Base-by-base conservation (phyloP, 2,329 filamentous ascomycete genomes). In the Colletotrichum higginsianum region DNA sequence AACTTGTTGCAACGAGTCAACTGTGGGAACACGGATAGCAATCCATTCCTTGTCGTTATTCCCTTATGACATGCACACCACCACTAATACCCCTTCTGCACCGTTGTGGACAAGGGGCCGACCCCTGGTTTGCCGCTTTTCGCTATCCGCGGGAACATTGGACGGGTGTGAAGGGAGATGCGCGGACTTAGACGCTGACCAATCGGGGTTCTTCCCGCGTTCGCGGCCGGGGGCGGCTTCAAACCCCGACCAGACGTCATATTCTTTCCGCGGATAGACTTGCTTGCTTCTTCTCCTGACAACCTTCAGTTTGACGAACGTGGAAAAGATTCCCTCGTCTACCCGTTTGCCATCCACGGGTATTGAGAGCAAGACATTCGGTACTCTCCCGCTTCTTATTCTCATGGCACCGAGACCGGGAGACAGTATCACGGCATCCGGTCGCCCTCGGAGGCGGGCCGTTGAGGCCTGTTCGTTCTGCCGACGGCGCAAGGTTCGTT, bases 381-480 rank as follows among this genome's bases (percentile, higher is more conserved):
- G 26, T 16, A 44, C 47, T 40, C 53, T 49, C 23, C 26, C 26
- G n/a, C 12, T 0, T 61, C 42, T 30, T 18, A 12, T 52, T 21
- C 15, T 6, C 15, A 70, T 70, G 67, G 62, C 47, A 42, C 49
- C 55, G 49, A 60, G 18, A 46, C n/a, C 55, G 47, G 56, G 56
- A 35, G 55, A 61, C 30, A 44, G 35, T 9, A 40, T 21, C 21
- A 66, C 62, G 21, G 67, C 53, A n/a, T 38, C 62, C 46, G 62
- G 71, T 16, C 76, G 76, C 23, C 68, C 74, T 55, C 78, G 77
- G 26, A 72, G 77, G 35, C 74, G 78, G 30, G 77, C 78, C n/a
- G 71, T 73, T 3, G 76, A 79, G 60, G 79, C 79, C 4, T 80
- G 79, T 56, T 73, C 73, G 4, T 80, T 80, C 60, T 80, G 78